Conservation (phyloP, 495 filamentous ascomycete genomes). For the Penicillium samsonianum region DNA sequence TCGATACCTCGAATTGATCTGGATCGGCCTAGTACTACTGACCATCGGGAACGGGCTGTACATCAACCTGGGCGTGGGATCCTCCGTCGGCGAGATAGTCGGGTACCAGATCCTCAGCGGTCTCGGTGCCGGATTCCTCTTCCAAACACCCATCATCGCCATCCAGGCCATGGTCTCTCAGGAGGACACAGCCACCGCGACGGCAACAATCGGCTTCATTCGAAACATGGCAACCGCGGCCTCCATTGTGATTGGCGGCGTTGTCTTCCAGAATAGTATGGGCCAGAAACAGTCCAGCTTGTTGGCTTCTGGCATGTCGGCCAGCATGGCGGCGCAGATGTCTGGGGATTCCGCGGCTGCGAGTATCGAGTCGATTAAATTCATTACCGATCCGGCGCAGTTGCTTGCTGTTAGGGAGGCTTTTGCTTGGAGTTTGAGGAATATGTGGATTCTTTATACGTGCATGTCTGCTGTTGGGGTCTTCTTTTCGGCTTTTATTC, state of each 20-base stretch:
- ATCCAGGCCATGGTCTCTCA: slow-evolving; percentile 70
- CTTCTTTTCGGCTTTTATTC: slow-evolving; percentile 55
- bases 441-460: slow-evolving; percentile 65
- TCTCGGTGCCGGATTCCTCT: slow-evolving; percentile 48
- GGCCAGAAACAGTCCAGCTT: slow-evolving; percentile 37
- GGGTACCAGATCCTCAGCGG: slow-evolving; percentile 66
- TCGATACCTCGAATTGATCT: slow-evolving; percentile 59
- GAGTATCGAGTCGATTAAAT: slow-evolving; percentile 48
- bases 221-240: slow-evolving; percentile 71
- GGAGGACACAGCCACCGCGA: slow-evolving; percentile 74
- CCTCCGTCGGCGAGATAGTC: slow-evolving; percentile 46
- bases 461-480: slow-evolving; percentile 51
- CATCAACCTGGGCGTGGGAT: slow-evolving; percentile 44
- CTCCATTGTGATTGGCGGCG: slow-evolving; percentile 75
- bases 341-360: slow-evolving; percentile 53
- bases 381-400: slow-evolving; percentile 47
- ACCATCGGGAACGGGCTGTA: slow-evolving; percentile 56
- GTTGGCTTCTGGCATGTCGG: slow-evolving; percentile 47
- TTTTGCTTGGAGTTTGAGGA: slow-evolving; percentile 60
- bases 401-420: slow-evolving; percentile 51
- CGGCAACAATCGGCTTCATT: slow-evolving; percentile 72
- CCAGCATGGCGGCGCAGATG: slow-evolving; percentile 39
- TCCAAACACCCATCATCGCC: slow-evolving; percentile 71
- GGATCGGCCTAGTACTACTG: slow-evolving; percentile 47
- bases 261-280: slow-evolving; percentile 75